phyloP scores from a whole-genome alignment of 2,329 filamentous ascomycete species.

The Hymenoscyphus linearis region DNA sequence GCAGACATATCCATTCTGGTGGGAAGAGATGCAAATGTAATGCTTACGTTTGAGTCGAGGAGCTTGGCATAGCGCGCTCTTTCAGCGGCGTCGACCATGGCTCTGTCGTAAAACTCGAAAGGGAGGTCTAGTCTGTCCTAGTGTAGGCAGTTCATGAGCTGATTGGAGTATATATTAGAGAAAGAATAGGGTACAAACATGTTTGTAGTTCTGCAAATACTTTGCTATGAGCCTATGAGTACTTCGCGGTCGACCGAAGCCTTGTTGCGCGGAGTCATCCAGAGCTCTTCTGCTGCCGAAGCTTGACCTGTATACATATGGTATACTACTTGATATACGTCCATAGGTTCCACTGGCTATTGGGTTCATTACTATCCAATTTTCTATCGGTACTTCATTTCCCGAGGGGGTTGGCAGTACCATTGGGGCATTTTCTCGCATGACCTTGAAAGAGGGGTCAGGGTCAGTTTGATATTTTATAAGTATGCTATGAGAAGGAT shows the following conservation, averaged over 20 bases:
- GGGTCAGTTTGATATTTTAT: too few species aligned
- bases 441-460: background rate
- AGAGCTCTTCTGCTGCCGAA: constrained; percentile 21
- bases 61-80: constrained; percentile 16
- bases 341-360: constrained; percentile 19
- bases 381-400: constrained; percentile 16
- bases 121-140: constrained; percentile 18
- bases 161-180: background rate
- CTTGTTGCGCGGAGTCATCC: constrained; percentile 15
- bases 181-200: constrained; percentile 13
- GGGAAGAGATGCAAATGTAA: too few species aligned
- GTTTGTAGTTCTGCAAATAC: constrained; percentile 12
- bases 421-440: constrained; percentile 14
- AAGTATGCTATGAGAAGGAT: too few species aligned
- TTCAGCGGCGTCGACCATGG: constrained; percentile 15
- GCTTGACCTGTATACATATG: constrained; percentile 17
- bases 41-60: constrained; percentile 13
- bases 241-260: constrained; percentile 18
- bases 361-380: constrained; percentile 21
- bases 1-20: too few species aligned
- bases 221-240: constrained; percentile 14
- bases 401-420: constrained; percentile 18
- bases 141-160: background rate
- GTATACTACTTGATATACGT: constrained; percentile 15
- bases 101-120: constrained; percentile 16